Percentiles rank a stretch among this genome's conserved stretches.
Conservation (phyloP, 306 rosid species). For the Pyrus communis region DNA sequence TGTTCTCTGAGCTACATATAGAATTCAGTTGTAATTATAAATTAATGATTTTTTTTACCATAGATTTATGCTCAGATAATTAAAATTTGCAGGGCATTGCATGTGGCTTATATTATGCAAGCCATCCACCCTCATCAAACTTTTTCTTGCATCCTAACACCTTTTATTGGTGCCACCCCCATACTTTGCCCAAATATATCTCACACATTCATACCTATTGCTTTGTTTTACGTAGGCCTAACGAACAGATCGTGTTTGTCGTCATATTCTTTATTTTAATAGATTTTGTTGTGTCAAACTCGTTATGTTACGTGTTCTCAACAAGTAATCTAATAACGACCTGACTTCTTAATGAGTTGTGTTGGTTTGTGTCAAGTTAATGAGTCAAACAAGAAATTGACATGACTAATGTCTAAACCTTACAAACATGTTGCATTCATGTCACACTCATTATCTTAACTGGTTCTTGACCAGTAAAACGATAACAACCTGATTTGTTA, state of each 20-base stretch:
- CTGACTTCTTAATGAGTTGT: too few species aligned
- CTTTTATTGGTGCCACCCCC: background rate
- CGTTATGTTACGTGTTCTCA: too few species aligned
- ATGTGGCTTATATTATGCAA: background rate
- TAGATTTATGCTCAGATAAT: background rate
- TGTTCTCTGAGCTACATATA: background rate
- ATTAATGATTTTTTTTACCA: background rate
- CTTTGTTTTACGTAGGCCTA: background rate
- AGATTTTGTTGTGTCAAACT: too few species aligned
- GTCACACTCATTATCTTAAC: too few species aligned
- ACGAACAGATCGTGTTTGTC: too few species aligned
- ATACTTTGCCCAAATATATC: background rate
- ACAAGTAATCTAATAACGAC: too few species aligned
- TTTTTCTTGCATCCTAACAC: background rate
- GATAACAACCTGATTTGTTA: too few species aligned
- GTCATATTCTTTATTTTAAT: too few species aligned
- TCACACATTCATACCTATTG: background rate
- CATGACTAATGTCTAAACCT: too few species aligned
- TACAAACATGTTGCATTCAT: too few species aligned
- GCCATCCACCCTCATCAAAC: background rate
- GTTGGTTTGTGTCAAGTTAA: fast-evolving
- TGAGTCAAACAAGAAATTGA: too few species aligned
- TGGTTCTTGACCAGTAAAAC: too few species aligned
- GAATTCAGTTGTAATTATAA: background rate
- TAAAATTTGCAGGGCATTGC: background rate